These are phyloP conservation scores for Tolypocladium amazonense DNA, from an alignment of 2,329 filamentous ascomycete genomes.

Conservation along the genomic window DNA sequence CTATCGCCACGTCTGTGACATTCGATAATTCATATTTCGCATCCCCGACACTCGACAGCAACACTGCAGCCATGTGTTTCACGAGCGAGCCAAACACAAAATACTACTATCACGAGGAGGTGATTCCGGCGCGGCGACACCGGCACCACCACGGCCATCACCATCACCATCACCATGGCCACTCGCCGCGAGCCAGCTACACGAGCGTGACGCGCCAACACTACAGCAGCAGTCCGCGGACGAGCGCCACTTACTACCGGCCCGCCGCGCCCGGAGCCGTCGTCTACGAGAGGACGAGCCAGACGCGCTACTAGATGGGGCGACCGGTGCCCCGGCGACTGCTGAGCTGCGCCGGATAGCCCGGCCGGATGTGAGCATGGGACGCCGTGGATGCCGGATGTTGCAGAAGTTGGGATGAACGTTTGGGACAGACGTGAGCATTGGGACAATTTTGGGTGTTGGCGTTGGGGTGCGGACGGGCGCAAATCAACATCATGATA, in stretches of 20 bases:
- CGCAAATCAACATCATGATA: neutral
- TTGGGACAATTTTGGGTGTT: neutral
- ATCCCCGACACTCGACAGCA: neutral
- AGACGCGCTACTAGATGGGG: conserved; percentile 16
- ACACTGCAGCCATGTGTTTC: conserved; percentile 36
- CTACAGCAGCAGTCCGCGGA: conserved; percentile 29
- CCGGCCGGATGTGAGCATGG: neutral
- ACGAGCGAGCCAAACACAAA: conserved; percentile 28
- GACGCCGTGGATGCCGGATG: neutral
- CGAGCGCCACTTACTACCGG: conserved; percentile 20
- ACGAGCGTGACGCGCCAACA: conserved; percentile 25
- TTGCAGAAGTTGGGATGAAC: neutral
- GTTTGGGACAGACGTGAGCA: neutral
- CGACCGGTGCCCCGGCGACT: neutral
- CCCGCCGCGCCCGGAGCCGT: conserved; percentile 16
- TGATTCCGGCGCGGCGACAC: conserved; percentile 32
- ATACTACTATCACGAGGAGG: conserved; percentile 47
- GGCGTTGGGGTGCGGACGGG: neutral
- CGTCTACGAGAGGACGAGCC: conserved; percentile 29
- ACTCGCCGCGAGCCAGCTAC: conserved; percentile 32
- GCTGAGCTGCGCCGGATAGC: neutral
- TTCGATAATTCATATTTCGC: neutral
- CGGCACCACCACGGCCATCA: conserved; percentile 24
- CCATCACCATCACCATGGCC: conserved; percentile 19
- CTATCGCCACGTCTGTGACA: neutral